These are phyloP conservation scores for Blumeria hordei DNA, from an alignment of 2,329 filamentous ascomycete genomes.

Conservation along the genomic window DNA sequence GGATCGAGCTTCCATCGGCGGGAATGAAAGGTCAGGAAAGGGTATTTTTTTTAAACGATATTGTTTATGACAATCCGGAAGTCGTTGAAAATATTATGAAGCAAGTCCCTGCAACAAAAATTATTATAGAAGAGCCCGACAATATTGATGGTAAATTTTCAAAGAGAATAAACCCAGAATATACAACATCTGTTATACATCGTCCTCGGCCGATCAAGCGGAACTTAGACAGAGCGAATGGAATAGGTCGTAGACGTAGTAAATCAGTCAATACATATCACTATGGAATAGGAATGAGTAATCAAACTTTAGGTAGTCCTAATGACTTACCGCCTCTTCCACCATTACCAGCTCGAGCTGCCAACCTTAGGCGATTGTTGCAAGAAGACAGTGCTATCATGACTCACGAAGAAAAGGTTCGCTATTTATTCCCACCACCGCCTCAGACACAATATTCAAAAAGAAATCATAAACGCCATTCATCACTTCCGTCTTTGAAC, in stretches of 20 bases:
- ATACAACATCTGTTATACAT: constrained; percentile 13
- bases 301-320: constrained; percentile 21
- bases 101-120: constrained; percentile 17
- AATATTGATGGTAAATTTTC: constrained; percentile 5
- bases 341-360: constrained; percentile 19
- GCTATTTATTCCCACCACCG: constrained; percentile 22
- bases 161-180: constrained; percentile 3
- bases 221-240: constrained; percentile 19
- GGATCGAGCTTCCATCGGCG: not conserved
- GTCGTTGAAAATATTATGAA: constrained; percentile 25
- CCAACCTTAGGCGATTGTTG: constrained; percentile 18
- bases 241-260: constrained; percentile 22
- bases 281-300: constrained; percentile 22
- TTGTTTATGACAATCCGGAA: constrained; percentile 28
- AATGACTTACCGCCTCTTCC: constrained; percentile 26
- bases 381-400: constrained; percentile 31
- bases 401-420: constrained; percentile 33
- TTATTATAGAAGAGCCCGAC: constrained; percentile 7
- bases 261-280: constrained; percentile 25
- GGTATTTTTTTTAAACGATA: constrained; percentile 30
- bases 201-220: constrained; percentile 14
- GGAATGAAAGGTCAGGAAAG: constrained; percentile 6
- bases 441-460: constrained; percentile 8
- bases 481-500: constrained; percentile 22
- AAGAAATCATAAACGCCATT: constrained; percentile 15